A percentile compares a stretch with the other conserved stretches of the same genome.
phyloP scores from a whole-genome alignment of 176 grass and related monocot genomes.

The Triticum aestivum region DNA sequence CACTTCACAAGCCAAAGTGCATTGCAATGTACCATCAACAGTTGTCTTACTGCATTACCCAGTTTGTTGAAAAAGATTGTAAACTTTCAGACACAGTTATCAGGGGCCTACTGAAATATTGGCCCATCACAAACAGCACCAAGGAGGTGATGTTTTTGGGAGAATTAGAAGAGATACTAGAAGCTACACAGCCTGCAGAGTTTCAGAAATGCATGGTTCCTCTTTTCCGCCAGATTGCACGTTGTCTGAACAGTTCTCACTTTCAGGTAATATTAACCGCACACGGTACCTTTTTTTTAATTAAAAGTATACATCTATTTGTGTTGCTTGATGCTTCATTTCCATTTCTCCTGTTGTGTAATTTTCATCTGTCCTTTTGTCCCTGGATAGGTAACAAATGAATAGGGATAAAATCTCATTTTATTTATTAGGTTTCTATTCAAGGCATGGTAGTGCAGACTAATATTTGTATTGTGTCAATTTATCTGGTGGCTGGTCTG shows the following conservation, averaged over 20 bases:
- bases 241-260: slow-evolving; percentile 76
- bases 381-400: neutral
- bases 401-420: neutral
- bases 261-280: slow-evolving; percentile 67
- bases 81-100: slow-evolving; percentile 81
- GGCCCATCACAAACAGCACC: slow-evolving; percentile 83
- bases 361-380: neutral
- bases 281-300: neutral
- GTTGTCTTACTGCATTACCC: slow-evolving; percentile 70
- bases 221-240: slow-evolving; percentile 69
- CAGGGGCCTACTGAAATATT: slow-evolving; percentile 85
- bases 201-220: slow-evolving; percentile 97
- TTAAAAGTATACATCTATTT: neutral
- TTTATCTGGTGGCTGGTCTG: neutral
- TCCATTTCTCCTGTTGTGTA: neutral
- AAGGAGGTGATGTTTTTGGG: slow-evolving; percentile 90
- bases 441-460: neutral
- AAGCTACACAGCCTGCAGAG: slow-evolving; percentile 72
- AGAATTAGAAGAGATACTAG: slow-evolving; percentile 83
- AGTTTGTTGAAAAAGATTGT: slow-evolving; percentile 87
- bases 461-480: neutral
- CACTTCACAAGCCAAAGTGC: slow-evolving; percentile 79
- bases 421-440: neutral
- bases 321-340: neutral
- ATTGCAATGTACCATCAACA: slow-evolving; percentile 74